Conservation (phyloP, 192 early-diverging fungal genomes). For the Spizellomyces punctatus region DNA sequence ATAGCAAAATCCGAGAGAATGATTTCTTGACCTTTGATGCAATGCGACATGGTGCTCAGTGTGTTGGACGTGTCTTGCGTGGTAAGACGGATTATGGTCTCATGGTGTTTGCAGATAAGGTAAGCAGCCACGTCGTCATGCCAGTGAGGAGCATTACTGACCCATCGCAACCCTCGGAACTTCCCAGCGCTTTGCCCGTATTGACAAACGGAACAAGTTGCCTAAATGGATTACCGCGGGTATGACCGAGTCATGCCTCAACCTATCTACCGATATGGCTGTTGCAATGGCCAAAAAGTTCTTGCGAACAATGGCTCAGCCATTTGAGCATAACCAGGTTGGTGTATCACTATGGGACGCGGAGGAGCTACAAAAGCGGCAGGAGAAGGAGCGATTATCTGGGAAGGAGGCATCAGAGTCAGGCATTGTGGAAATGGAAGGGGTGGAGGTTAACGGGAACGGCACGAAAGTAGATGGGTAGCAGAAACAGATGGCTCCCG, state of each 20-base stretch:
- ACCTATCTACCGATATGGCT: slow-evolving; percentile 98
- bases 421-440: slow-evolving; percentile 6
- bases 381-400: slow-evolving; percentile 17
- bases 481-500: background rate
- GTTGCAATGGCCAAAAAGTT: slow-evolving; percentile 89
- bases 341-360: slow-evolving; percentile 66
- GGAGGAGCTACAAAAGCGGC: slow-evolving; percentile 25
- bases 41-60: slow-evolving; percentile 98
- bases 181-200: slow-evolving; percentile 79
- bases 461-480: background rate
- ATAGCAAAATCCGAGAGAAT: slow-evolving; percentile 93
- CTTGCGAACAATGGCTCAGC: slow-evolving; percentile 93
- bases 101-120: slow-evolving; percentile 99
- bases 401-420: background rate
- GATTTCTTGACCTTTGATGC: slow-evolving; percentile 99
- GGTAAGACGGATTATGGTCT: slow-evolving; percentile 99
- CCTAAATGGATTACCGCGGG: slow-evolving; percentile 95
- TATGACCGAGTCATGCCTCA: slow-evolving; percentile 85
- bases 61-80: slow-evolving; percentile 94
- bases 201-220: slow-evolving; percentile 93
- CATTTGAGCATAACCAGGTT: slow-evolving; percentile 81
- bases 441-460: background rate
- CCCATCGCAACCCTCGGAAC: background rate
- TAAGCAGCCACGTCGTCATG: slow-evolving; percentile 10
- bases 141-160: background rate